phyloP scores from a whole-genome alignment of 345 rosid genomes.

The Isatis tinctoria region DNA sequence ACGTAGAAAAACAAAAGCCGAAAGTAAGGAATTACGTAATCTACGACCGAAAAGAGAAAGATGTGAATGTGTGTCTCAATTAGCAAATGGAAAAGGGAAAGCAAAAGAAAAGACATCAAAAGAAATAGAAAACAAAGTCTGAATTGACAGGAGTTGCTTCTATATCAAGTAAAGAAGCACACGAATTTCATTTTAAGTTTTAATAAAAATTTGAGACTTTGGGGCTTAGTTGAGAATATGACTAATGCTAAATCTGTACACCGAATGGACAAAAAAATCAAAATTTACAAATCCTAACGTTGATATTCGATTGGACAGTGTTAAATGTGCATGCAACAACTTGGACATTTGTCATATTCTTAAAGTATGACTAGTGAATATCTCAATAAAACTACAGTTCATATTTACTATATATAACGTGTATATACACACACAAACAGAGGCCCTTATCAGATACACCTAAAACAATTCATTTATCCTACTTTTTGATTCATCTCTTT shows the following conservation, averaged over 20 bases:
- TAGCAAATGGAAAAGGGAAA: background rate
- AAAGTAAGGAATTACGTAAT: conserved; percentile 25
- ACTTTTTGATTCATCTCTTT: conserved; percentile 17
- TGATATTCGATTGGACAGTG: background rate
- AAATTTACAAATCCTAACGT: background rate
- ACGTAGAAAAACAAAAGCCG: conserved; percentile 22
- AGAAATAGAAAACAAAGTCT: conserved; percentile 22
- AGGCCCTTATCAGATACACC: conserved; percentile 21
- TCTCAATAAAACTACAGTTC: background rate
- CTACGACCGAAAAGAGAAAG: conserved; percentile 12
- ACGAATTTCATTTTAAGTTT: background rate
- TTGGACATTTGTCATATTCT: conserved; percentile 3
- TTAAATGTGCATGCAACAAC: conserved; percentile 7
- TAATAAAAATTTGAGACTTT: background rate
- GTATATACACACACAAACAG: background rate
- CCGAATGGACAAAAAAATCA: background rate
- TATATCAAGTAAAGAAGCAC: conserved; percentile 12
- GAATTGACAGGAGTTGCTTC: conserved; percentile 33
- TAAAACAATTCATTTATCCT: background rate
- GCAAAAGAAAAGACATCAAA: conserved; percentile 7
- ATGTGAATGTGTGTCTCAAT: conserved; percentile 11
- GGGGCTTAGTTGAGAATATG: background rate
- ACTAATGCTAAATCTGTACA: background rate
- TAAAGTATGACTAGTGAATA: background rate
- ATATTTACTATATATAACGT: background rate